Evolutionary conservation across 345 rosid species (phyloP).

Genomic region (Capsella bursapastoris): DNA sequence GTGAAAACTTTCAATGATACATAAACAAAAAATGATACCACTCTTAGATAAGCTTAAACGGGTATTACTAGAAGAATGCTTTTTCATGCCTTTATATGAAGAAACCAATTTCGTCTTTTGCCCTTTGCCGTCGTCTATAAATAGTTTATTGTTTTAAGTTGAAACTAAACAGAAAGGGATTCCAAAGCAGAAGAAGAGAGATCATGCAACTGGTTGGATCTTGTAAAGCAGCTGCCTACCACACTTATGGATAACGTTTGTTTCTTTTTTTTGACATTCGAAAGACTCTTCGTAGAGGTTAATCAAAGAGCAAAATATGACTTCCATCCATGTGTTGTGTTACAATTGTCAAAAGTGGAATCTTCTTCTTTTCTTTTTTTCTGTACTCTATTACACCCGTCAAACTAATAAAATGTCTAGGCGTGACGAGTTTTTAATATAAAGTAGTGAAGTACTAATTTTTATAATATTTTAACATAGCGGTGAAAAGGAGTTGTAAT

Average conservation of each 20-base stretch:
- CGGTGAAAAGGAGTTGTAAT: slow-evolving; percentile 22
- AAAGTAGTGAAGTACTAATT: neutral
- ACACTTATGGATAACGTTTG: slow-evolving; percentile 36
- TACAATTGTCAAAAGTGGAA: slow-evolving; percentile 43
- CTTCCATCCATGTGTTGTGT: slow-evolving; percentile 19
- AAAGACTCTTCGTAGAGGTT: slow-evolving; percentile 15
- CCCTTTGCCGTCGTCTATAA: neutral
- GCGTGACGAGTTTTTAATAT: slow-evolving; percentile 33
- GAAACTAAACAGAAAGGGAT: slow-evolving; percentile 18
- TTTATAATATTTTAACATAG: neutral
- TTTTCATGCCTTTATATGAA: too few species aligned
- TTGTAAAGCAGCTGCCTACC: slow-evolving; percentile 15
- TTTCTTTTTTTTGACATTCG: slow-evolving; percentile 37
- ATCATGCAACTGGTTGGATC: slow-evolving; percentile 37
- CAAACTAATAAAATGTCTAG: slow-evolving; percentile 30
- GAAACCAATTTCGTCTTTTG: too few species aligned
- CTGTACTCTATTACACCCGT: neutral
- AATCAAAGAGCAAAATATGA: slow-evolving; percentile 26
- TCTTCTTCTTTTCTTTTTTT: slow-evolving; percentile 22
- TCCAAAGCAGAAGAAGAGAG: slow-evolving; percentile 16
- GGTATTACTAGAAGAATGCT: too few species aligned
- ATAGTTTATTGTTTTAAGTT: slow-evolving; percentile 10
- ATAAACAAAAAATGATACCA: neutral
- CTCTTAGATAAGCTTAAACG: neutral
- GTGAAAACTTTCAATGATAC: neutral